These are phyloP conservation scores for Jackrogersella multiformis DNA, from an alignment of 495 filamentous ascomycete species.

Conservation along the genomic window DNA sequence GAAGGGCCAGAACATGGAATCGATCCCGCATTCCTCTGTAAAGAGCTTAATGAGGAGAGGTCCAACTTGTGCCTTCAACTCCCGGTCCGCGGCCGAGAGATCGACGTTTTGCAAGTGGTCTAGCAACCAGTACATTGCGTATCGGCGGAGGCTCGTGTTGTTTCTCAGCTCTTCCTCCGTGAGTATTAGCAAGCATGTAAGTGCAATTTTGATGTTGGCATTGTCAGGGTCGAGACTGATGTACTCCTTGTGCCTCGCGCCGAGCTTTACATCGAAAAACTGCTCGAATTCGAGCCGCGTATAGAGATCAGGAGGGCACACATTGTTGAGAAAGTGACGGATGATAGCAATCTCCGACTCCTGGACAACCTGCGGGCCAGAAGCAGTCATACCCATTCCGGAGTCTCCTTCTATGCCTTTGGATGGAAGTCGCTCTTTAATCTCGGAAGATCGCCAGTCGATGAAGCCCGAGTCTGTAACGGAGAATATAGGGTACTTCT, in stretches of 20 bases:
- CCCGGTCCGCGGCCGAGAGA: conserved; percentile 46
- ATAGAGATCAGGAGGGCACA: conserved; percentile 49
- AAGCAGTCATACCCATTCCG: background rate
- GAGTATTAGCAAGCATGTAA: conserved; percentile 42
- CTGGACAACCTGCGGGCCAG: conserved; percentile 42
- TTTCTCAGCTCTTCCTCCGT: conserved; percentile 37
- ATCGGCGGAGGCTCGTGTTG: conserved; percentile 42
- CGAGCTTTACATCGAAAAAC: conserved; percentile 49
- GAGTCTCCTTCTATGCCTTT: conserved; percentile 17
- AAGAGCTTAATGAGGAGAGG: conserved; percentile 49
- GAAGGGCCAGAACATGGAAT: conserved; percentile 49
- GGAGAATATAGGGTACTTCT: conserved; percentile 51
- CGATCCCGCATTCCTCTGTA: conserved; percentile 44
- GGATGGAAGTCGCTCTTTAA: conserved; percentile 31
- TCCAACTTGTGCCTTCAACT: conserved; percentile 47
- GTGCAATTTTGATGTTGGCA: conserved; percentile 43
- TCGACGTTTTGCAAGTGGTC: conserved; percentile 50
- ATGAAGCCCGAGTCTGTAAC: conserved; percentile 41
- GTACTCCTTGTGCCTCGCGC: conserved; percentile 40
- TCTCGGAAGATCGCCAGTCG: conserved; percentile 42
- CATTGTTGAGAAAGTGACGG: conserved; percentile 48
- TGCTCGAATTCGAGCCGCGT: conserved; percentile 50
- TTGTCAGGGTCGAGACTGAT: conserved; percentile 45
- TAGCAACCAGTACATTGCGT: conserved; percentile 48
- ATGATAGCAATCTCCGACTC: conserved; percentile 51